Evolutionary conservation across 176 grass and related monocot species (phyloP).

Genomic region (Zoysia pacifica): DNA sequence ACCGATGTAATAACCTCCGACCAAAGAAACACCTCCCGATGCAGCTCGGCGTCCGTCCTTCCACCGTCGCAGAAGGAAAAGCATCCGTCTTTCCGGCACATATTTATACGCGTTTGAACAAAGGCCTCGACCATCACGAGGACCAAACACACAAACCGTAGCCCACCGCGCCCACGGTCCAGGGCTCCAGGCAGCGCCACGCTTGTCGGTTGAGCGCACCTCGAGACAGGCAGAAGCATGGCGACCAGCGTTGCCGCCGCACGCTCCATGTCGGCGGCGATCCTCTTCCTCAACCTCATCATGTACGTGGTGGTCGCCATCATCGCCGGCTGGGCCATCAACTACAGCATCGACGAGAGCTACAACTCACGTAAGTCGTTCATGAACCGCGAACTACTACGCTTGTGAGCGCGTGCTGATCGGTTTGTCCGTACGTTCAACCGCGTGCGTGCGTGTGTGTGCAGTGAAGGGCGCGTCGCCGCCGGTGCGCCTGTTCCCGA

Average conservation of each 20-base stretch:
- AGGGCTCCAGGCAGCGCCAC: neutral
- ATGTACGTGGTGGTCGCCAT: constrained; percentile 66
- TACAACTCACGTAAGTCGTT: constrained; percentile 25
- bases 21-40: neutral
- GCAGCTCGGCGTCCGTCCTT: neutral
- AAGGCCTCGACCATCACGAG: neutral
- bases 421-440: neutral
- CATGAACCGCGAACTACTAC: too few relatives aligned
- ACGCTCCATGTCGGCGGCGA: constrained; percentile 39
- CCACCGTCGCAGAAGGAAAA: too few relatives aligned
- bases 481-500: constrained; percentile 76
- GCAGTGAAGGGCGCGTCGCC: constrained; percentile 52
- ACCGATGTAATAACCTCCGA: neutral
- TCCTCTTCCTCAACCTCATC: constrained; percentile 89
- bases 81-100: neutral
- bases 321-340: constrained; percentile 93
- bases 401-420: too few relatives aligned
- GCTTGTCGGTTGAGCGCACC: too few relatives aligned
- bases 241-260: constrained; percentile 22
- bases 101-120: neutral
- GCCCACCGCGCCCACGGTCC: too few relatives aligned
- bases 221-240: constrained; percentile 38
- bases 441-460: neutral
- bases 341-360: constrained; percentile 87
- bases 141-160: neutral